Conservation (phyloP, 768 basidiomycete genomes). For the Daedaleopsis nitida region DNA sequence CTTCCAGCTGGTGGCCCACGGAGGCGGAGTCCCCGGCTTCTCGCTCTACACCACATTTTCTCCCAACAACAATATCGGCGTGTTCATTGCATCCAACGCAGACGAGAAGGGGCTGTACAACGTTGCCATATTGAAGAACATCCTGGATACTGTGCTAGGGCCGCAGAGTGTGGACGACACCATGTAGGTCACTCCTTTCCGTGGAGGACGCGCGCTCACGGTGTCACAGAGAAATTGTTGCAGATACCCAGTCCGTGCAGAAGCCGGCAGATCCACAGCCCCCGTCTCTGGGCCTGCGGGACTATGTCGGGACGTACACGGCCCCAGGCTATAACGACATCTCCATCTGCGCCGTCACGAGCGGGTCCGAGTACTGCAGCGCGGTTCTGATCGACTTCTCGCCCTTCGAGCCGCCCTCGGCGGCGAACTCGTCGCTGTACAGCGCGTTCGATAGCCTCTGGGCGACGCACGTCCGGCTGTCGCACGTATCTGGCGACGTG, state of each 20-base stretch:
- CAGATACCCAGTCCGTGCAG: no score
- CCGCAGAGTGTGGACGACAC: no score
- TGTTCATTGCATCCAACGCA: conserved; percentile 31
- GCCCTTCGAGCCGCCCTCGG: neutral
- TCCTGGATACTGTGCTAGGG: conserved; percentile 10
- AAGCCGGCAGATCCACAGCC: neutral
- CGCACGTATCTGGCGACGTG: conserved; percentile 22
- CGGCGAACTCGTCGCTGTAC: conserved; percentile 4
- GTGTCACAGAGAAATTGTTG: no score
- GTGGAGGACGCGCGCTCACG: neutral
- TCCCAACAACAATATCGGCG: conserved; percentile 39
- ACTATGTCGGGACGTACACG: conserved; percentile 39
- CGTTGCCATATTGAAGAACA: conserved; percentile 1
- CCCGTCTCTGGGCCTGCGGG: conserved; percentile 21
- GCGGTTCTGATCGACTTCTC: conserved; percentile 33
- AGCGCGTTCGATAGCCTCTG: conserved; percentile 25
- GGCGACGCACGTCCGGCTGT: conserved; percentile 39
- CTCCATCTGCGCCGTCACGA: conserved; percentile 36
- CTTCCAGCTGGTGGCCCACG: conserved; percentile 38
- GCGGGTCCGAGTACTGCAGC: conserved; percentile 27
- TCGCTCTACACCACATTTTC: conserved; percentile 36
- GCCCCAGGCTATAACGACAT: conserved; percentile 41
- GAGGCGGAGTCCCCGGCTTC: conserved; percentile 40
- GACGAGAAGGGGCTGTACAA: conserved; percentile 7
- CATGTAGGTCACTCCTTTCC: no score